A percentile compares a stretch with the other conserved stretches of the same genome.
phyloP scores from a whole-genome alignment of 495 filamentous ascomycete species.

The Xylaria acuta region DNA sequence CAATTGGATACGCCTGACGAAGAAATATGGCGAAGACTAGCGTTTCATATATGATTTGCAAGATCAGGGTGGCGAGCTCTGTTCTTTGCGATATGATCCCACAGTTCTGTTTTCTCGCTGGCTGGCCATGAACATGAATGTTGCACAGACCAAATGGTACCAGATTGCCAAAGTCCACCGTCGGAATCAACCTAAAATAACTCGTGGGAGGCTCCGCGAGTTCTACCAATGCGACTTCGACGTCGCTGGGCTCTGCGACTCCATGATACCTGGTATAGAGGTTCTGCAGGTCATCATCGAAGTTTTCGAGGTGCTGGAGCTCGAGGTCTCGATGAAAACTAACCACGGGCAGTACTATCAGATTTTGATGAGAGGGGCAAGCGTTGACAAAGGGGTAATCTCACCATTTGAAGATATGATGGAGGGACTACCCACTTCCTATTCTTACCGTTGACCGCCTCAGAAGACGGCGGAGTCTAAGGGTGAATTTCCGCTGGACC shows the following conservation, averaged over 20 bases:
- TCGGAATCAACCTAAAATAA: constrained; percentile 67
- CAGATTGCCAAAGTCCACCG: constrained; percentile 86
- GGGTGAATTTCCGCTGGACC: too few species aligned
- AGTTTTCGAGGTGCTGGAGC: constrained; percentile 65
- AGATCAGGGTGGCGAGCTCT: constrained; percentile 89
- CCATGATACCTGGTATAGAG: too few species aligned
- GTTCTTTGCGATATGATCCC: constrained; percentile 80
- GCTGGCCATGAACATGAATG: constrained; percentile 81
- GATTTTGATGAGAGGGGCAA: too few species aligned
- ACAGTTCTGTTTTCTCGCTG: constrained; percentile 92
- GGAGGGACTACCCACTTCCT: too few species aligned
- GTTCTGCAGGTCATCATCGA: too few species aligned
- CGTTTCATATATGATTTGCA: constrained; percentile 88
- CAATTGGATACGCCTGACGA: constrained; percentile 65
- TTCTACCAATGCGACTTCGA: constrained; percentile 91
- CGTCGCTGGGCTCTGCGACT: too few species aligned
- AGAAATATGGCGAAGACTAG: constrained; percentile 85
- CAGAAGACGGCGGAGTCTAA: too few species aligned
- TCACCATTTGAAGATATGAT: too few species aligned
- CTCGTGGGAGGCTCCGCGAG: constrained; percentile 80
- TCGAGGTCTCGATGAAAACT: constrained; percentile 72
- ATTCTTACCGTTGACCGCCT: too few species aligned
- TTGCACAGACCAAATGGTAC: constrained; percentile 84
- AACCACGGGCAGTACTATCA: too few species aligned
- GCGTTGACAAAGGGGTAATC: too few species aligned